Conservation (phyloP, 2,329 filamentous ascomycete genomes). For the Fusarium multiceps region DNA sequence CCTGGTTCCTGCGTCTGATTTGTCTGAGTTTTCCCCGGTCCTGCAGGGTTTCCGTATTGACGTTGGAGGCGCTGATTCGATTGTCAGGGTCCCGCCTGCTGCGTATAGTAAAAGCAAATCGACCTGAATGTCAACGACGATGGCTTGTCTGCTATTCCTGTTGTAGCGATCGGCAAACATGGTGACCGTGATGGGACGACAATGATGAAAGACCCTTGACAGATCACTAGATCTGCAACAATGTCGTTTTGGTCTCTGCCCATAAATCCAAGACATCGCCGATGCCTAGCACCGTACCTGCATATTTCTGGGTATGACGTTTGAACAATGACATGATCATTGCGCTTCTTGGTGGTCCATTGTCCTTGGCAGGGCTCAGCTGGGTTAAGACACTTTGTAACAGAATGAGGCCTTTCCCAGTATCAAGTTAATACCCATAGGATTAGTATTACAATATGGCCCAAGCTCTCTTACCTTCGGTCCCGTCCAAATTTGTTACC, state of each 20-base stretch:
- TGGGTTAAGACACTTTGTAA: not conserved
- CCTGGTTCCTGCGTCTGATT: conserved; percentile 36
- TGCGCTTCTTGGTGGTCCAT: not conserved
- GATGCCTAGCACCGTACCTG: conserved; percentile 3
- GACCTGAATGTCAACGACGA: not conserved
- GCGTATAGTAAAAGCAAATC: not conserved
- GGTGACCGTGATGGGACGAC: not conserved
- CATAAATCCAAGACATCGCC: not conserved
- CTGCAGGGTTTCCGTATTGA: conserved; percentile 2
- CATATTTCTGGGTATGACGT: conserved; percentile 1
- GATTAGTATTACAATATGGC: not conserved
- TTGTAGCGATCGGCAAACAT: not conserved
- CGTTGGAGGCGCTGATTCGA: conserved; percentile 6
- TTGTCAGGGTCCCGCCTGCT: conserved; percentile 17
- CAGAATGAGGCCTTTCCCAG: no score
- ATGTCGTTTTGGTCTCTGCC: not conserved
- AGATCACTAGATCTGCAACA: conserved; percentile 19
- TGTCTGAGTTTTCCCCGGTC: not conserved
- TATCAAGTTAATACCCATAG: no score
- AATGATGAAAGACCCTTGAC: conserved; percentile 6
- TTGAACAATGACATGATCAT: not conserved
- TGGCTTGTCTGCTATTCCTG: conserved; percentile 1
- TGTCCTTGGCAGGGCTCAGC: not conserved
- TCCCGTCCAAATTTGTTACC: not conserved
- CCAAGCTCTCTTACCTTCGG: not conserved